Evolutionary conservation across 371 early-diverging fungal genomes (phyloP), one percentile per base, ranked within the genome.

Genomic region (Vairimorpha apis): DNA sequence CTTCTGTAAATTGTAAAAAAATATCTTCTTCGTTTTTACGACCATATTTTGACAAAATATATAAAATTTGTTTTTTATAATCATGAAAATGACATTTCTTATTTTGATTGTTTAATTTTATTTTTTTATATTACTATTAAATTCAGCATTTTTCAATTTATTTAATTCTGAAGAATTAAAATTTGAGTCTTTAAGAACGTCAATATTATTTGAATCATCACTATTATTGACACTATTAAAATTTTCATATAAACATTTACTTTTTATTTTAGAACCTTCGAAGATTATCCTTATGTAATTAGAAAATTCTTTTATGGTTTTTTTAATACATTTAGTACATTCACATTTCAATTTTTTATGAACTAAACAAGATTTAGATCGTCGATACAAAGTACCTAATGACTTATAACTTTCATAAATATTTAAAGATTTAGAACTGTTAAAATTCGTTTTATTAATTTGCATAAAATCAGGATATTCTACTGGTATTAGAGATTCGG

Each of bases 391-490:
- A 38, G 25, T 27, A 16, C 29, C 63, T 32, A 25, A 69, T 32
- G 1, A 89, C 83, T 73, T 86, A 90, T 0, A 91, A 85, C 1
- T 64, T 68, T 0, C 89, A 89, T 0, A 89, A 72, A 0, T 87
- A 86, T 47, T 88, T 7, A 41, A 86, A n/a, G n/a, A n/a, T 44
- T 75, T 65, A 1, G 88, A 88, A n/a, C 0, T 16, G 7, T 70
- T 90, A 90, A 72, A 53, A 65, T 5, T 41, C 47, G 60, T 86
- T 86, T 33, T 82, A 8, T 7, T 21, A 27, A 27, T 88, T 56
- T 89, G 85, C 90, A 92, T 89, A 69, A 89, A 92, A 73, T 90
- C 90, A 0, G 92, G 92, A 65, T 85, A 89, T 0, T 41, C 51
- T 12, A 64, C 76, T 0, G 87, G 87, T 30, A 65, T 51, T 4